Conservation (phyloP, 805 yeast species). For the Nakazawaea pomicola region DNA sequence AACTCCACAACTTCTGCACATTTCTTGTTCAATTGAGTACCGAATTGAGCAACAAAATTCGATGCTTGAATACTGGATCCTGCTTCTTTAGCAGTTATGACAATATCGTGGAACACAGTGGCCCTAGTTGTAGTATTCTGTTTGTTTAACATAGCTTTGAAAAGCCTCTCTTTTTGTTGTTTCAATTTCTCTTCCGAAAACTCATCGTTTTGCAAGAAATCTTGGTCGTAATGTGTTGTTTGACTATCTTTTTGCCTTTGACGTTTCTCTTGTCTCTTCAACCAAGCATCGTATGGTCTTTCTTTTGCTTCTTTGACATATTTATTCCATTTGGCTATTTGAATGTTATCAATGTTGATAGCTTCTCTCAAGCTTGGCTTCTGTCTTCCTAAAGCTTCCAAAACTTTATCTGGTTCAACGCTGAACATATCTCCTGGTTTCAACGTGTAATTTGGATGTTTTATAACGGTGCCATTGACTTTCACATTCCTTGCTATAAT, state of each 20-base stretch:
- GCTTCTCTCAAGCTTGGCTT: constrained; percentile 76
- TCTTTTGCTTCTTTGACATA: constrained; percentile 56
- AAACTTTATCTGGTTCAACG: constrained; percentile 81
- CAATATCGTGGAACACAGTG: constrained; percentile 38
- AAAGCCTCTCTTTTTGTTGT: constrained; percentile 32
- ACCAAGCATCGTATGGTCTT: constrained; percentile 56
- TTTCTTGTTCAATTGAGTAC: constrained; percentile 25
- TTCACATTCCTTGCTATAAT: constrained; percentile 74
- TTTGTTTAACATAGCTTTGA: constrained; percentile 28
- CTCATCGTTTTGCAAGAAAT: constrained; percentile 8
- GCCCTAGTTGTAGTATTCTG: constrained; percentile 38
- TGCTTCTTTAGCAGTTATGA: constrained; percentile 23
- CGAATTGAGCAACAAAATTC: constrained; percentile 33
- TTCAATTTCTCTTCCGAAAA: constrained; percentile 15
- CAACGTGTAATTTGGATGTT: constrained; percentile 74
- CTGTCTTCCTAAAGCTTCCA: constrained; percentile 76
- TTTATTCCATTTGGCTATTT: constrained; percentile 71
- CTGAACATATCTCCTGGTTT: constrained; percentile 83
- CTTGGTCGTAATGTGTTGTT: constrained; percentile 10
- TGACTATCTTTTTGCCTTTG: constrained; percentile 26
- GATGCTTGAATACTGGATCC: constrained; percentile 18
- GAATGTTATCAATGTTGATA: constrained; percentile 63
- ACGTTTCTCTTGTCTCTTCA: constrained; percentile 40
- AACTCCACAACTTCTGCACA: constrained; percentile 31
- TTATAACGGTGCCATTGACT: constrained; percentile 78